A percentile compares a stretch with the other conserved stretches of the same genome.
These are phyloP conservation scores for Aspergillus bridgeri DNA, from an alignment of 495 filamentous ascomycete species.

Conservation along the genomic window DNA sequence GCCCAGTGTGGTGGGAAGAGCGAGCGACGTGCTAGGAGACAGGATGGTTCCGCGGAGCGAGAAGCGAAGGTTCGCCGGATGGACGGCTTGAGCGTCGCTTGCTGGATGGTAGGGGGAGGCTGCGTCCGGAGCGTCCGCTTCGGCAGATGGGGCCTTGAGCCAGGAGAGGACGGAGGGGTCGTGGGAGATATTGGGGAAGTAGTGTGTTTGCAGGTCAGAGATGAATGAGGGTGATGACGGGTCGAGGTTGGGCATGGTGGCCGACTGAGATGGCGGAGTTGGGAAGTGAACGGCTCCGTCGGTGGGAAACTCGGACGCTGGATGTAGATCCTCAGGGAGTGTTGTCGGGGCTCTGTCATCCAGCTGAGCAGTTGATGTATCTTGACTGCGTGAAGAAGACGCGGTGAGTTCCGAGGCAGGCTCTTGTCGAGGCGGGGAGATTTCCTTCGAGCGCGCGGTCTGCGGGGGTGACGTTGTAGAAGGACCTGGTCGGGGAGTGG, in stretches of 20 bases:
- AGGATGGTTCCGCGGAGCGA: conserved; percentile 77
- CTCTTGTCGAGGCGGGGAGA: conserved; percentile 7
- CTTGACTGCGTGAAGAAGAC: not conserved
- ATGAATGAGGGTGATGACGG: conserved; percentile 80
- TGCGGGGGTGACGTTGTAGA: not conserved
- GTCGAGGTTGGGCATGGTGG: conserved; percentile 66
- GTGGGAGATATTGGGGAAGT: conserved; percentile 81
- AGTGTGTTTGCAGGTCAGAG: conserved; percentile 76
- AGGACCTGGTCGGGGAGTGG: conserved; percentile 7
- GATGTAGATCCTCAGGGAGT: conserved; percentile 37
- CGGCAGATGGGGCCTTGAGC: conserved; percentile 72
- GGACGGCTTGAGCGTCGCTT: conserved; percentile 57
- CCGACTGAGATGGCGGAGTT: conserved; percentile 41
- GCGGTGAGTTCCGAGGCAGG: conserved; percentile 1
- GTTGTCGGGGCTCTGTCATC: conserved; percentile 36
- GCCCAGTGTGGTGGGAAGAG: conserved; percentile 69
- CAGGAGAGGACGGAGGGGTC: conserved; percentile 85
- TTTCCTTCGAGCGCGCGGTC: not conserved
- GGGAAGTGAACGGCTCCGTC: conserved; percentile 60
- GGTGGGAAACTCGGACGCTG: conserved; percentile 39
- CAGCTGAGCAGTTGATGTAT: conserved; percentile 17
- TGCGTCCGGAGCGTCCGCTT: conserved; percentile 46
- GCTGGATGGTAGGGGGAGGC: conserved; percentile 73
- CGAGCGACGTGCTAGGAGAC: conserved; percentile 65
- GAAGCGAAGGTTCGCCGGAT: conserved; percentile 80